Base-by-base conservation (phyloP, 1,284 basidiomycete genomes). In the Stygiomarasmius scandens region DNA sequence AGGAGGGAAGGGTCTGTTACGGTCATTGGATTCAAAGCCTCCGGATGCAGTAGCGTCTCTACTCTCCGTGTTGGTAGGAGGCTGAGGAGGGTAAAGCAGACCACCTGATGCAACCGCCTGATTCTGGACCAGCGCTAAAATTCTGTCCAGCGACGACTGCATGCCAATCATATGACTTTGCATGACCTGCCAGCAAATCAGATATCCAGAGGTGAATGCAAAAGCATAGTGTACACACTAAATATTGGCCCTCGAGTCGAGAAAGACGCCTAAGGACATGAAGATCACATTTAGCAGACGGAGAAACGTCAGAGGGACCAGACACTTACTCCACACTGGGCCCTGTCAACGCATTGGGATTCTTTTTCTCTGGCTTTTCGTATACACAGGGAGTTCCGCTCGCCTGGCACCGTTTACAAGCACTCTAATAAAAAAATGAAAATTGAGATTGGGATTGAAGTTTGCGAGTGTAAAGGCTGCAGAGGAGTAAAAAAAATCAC, bases 281-380 rank as follows among this genome's bases (percentile, higher is more conserved):
- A 61, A n/a, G 49, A 61, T 66, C 66, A 62, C 61, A 67, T 55
- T 52, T n/a, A 34, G 11, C 46, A 47, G 24, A 36, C 41, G 49
- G 46, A 19, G 41, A 52, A 19, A 56, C 38, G 44, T 48, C 49
- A 61, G 61, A 61, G 44, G 54, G 24, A 48, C 52, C 60, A 56
- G 51, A 54, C 36, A 78, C 86, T 72, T 66, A 93, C 90, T 93
- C 91, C 54, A 89, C 79, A 67, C 89, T 88, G 48, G 86, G 82
- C 46, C 76, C 80, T 54, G 86, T 77, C 63, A 86, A 74, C 6
- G 76, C 75, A 1, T 36, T 20, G 0, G 75, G 75, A 67, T 78
- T 81, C 76, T 92, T 93, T 78, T 89, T 92, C 72, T 94, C 89
- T 66, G 93, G 93, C 73, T 96, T 96, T 73, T 96, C 95, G 71